A percentile compares a stretch with the other conserved stretches of the same genome.
Conservation (phyloP, 345 rosid species). For the Sisymbrium altissimum region DNA sequence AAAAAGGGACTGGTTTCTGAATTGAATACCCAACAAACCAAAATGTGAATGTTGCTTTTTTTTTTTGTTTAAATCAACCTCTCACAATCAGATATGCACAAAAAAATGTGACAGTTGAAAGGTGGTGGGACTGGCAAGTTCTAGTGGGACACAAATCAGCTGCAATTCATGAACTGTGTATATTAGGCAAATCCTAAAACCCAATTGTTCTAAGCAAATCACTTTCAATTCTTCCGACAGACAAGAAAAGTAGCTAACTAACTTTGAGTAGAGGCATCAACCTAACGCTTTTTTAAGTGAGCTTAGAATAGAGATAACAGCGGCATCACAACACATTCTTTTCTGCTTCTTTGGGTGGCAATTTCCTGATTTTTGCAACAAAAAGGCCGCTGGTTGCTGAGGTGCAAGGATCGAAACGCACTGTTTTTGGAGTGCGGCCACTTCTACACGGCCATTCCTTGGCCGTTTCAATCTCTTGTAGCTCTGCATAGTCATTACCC, state of each 20-base stretch:
- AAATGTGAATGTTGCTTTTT: not conserved
- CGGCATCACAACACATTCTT: constrained; percentile 14
- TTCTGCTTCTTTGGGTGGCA: constrained; percentile 11
- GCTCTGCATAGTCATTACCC: constrained; percentile 42
- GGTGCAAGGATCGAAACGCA: constrained; percentile 76
- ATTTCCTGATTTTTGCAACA: constrained; percentile 67
- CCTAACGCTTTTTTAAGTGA: not conserved
- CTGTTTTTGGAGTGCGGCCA: constrained; percentile 68
- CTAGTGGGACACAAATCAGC: constrained; percentile 7
- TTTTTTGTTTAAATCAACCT: too few relatives aligned
- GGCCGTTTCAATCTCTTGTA: constrained; percentile 65
- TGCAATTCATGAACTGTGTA: not conserved
- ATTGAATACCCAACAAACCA: not conserved
- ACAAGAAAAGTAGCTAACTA: not conserved
- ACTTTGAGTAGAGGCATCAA: constrained; percentile 4
- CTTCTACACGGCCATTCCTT: constrained; percentile 75
- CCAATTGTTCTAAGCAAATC: not conserved
- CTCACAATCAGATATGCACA: not conserved
- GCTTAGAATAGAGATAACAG: not conserved
- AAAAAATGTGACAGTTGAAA: not conserved
- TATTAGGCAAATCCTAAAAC: constrained; percentile 7
- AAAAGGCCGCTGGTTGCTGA: constrained; percentile 97
- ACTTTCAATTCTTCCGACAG: not conserved
- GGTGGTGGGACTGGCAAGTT: not conserved
- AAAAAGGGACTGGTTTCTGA: not conserved